Base-by-base conservation (phyloP, 345 rosid species). In the Eucalyptus erythrocorys region DNA sequence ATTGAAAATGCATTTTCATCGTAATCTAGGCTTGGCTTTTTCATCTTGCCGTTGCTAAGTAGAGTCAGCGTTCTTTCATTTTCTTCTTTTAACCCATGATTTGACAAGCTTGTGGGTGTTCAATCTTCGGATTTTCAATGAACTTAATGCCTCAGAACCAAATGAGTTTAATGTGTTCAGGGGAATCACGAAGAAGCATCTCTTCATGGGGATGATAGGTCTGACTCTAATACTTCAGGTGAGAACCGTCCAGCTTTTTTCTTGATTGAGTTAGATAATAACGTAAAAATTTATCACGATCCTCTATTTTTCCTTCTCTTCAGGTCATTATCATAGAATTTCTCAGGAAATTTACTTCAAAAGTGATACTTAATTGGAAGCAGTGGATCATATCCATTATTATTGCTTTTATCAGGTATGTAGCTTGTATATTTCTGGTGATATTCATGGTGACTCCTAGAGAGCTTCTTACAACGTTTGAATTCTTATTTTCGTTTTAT, bases 71-170 rank as follows among this genome's bases (percentile, higher is more conserved):
- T 50, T 32, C 26, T 34, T 24, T 68, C 26, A 34, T 17, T 17
- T 71, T 71, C 37, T 34, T 8, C 24, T n/a, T 42, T 49, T 13
- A 53, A 50, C 40, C 22, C 53, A 49, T 50, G 51, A 19, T 53
- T 85, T 87, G 88, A 87, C 53, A 26, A 37, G 55, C 51, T 13
- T 66, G 55, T 55, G 26, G 68, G 26, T 50, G 8, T 87, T 79
- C 89, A 57, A 12, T 85, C 76, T 87, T 86, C 92, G 97, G 99
- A 91, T 97, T 32, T 98, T 97, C 88, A 98, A 97, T 85, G 99
- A 98, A 91, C 95, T 98, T 89, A 97, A 98, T 89, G 98, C 99
- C 87, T 94, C 97, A 86, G 96, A 98, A 89, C 99, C 98, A 86
- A 99, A 98, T 91, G 96, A 96, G 91, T 87, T 90, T 16, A 97